Conservation (phyloP, 768 basidiomycete genomes). For the Serpula lacrymans region DNA sequence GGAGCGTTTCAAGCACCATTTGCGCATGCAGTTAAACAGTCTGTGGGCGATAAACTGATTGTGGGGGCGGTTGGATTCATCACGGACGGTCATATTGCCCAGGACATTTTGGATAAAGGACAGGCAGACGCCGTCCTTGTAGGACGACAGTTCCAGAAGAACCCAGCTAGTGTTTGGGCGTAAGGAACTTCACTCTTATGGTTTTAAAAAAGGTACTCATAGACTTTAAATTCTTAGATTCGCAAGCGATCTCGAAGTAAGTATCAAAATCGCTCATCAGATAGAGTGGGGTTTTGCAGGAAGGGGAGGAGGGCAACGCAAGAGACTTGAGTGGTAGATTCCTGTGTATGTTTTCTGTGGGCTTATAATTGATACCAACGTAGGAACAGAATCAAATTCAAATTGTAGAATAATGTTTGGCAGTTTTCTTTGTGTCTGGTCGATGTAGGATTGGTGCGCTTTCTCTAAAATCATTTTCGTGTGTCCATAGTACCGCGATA, state of each 20-base stretch:
- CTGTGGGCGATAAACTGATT: slow-evolving; percentile 37
- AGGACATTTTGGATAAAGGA: slow-evolving; percentile 39
- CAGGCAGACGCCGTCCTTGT: slow-evolving; percentile 47
- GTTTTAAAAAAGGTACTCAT: not conserved
- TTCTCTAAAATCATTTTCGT: too few relatives aligned
- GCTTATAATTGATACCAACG: too few relatives aligned
- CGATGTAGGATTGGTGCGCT: too few relatives aligned
- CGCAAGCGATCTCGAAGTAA: slow-evolving; percentile 53
- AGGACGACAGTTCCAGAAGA: slow-evolving; percentile 56
- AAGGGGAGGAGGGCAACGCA: slow-evolving; percentile 26
- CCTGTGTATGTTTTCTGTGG: too few relatives aligned
- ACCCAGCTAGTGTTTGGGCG: slow-evolving; percentile 47
- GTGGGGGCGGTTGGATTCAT: slow-evolving; percentile 26
- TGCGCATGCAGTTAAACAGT: slow-evolving; percentile 50
- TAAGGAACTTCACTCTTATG: slow-evolving; percentile 15
- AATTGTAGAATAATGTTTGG: too few relatives aligned
- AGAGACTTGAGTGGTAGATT: too few relatives aligned
- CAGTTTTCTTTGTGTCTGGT: too few relatives aligned
- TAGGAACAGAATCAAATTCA: too few relatives aligned
- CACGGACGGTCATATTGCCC: slow-evolving; percentile 37
- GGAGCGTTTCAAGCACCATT: slow-evolving; percentile 55
- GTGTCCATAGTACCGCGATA: too few relatives aligned
- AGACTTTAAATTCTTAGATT: slow-evolving; percentile 23
- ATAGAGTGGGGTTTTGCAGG: slow-evolving; percentile 54
- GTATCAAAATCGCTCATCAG: slow-evolving; percentile 45